phyloP scores from a whole-genome alignment of 2,329 filamentous ascomycete genomes.

The Biscogniauxia marginata region DNA sequence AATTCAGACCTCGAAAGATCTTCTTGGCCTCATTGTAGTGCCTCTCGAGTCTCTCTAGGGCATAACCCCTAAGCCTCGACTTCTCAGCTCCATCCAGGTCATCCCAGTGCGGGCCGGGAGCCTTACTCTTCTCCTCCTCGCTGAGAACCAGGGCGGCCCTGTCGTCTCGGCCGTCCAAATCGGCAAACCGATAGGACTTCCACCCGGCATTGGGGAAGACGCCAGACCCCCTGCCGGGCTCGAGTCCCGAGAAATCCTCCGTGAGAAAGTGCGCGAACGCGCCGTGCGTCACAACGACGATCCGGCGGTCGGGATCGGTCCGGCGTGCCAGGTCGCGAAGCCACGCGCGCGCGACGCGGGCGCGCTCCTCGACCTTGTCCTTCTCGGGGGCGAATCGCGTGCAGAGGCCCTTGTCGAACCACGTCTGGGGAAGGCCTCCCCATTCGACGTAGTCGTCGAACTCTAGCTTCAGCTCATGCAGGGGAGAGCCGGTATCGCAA shows the following conservation, averaged over 20 bases:
- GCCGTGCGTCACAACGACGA: constrained; percentile 75
- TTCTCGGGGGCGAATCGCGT: constrained; percentile 41
- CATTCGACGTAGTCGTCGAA: constrained; percentile 62
- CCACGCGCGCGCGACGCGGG: constrained; percentile 54
- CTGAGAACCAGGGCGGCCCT: not conserved
- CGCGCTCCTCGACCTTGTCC: constrained; percentile 56
- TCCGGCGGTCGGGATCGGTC: constrained; percentile 49
- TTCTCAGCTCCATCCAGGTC: not conserved
- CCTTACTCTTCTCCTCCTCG: not conserved
- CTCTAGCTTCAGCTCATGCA: constrained; percentile 52
- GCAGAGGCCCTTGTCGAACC: constrained; percentile 61
- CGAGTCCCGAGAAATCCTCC: constrained; percentile 61
- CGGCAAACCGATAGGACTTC: constrained; percentile 61
- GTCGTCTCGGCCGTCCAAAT: constrained; percentile 27
- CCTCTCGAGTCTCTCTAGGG: not conserved
- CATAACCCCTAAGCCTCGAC: not conserved
- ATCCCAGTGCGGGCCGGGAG: not conserved
- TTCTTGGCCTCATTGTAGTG: not conserved
- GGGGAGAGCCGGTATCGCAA: constrained; percentile 67
- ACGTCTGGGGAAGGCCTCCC: constrained; percentile 56
- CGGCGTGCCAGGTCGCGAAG: constrained; percentile 45
- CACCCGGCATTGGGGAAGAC: constrained; percentile 71
- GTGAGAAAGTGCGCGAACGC: constrained; percentile 78
- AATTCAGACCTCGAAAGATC: not conserved
- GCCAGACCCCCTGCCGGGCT: constrained; percentile 33